Evolutionary conservation across 2,329 filamentous ascomycete genomes (phyloP).

Genomic region (Colletotrichum truncatum): DNA sequence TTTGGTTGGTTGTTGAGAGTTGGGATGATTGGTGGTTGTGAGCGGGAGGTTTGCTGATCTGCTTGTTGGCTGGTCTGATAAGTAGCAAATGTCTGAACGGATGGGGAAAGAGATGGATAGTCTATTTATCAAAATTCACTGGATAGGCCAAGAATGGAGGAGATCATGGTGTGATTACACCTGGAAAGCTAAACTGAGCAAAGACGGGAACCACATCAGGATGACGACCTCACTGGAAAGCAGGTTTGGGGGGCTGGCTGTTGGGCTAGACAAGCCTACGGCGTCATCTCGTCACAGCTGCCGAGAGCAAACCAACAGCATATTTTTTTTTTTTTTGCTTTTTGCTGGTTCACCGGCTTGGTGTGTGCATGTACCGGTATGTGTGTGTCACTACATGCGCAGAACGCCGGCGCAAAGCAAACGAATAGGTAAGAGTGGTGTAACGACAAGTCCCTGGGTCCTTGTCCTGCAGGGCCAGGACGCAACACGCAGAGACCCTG

Average conservation of each 20-base stretch:
- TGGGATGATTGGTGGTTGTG: not conserved
- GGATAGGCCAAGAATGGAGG: not conserved
- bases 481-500: constrained; percentile 4
- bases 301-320: constrained; percentile 9
- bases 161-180: not conserved
- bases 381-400: not conserved
- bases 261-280: constrained; percentile 5
- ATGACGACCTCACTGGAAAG: constrained; percentile 1
- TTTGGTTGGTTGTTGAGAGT: not conserved
- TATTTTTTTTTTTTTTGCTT: not conserved
- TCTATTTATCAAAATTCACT: constrained; percentile 28
- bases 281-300: constrained; percentile 24
- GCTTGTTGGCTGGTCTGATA: not conserved
- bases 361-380: not conserved
- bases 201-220: constrained; percentile 17
- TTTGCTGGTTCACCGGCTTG: not conserved
- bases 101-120: not conserved
- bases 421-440: not conserved
- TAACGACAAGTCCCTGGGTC: constrained; percentile 4
- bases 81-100: not conserved
- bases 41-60: not conserved
- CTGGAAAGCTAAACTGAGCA: not conserved
- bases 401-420: not conserved
- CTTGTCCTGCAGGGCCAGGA: constrained; percentile 1
- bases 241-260: constrained; percentile 20